Base-by-base conservation (phyloP, 2,329 filamentous ascomycete genomes). In the Ophiobolus disseminans region DNA sequence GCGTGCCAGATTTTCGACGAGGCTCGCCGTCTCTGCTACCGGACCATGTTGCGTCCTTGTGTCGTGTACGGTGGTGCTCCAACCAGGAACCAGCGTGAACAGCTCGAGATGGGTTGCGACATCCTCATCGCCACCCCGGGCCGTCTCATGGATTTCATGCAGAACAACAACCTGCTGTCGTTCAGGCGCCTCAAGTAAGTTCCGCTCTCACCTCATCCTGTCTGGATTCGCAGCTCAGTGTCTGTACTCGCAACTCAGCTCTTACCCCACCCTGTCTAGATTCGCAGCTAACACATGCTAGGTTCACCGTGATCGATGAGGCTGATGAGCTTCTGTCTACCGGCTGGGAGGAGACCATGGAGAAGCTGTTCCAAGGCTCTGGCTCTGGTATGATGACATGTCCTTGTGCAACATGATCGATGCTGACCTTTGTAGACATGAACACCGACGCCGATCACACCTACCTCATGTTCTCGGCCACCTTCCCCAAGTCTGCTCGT, bases 1-100 rank as follows among this genome's bases (percentile, higher is more conserved):
- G 91, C 91, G 0, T 88, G 91, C 2, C 94, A 99, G 69, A 96
- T 97, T 60, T 97, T 96, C 75, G 91, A 96, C 55, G 93, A 97
- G 70, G 87, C 90, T 20, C 88, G 94, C 54, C 91, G 93, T 62
- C 85, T 97, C 39, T 97, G 91, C 70, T 99, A 99, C 65, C 87
- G 94, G 1, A 91, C 90, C 3, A 96, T 96, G 90, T 81, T 99
- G 48, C 91, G 94, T 31, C 93, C 94, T 19, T 91, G 89, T 60
- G 91, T 96, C 34, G 80, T 88, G 22, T 99, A 97, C 60, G 94
- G 94, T 40, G 94, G 94, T 55, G 86, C 86, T 5, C 89, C 90
- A 0, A 66, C 85, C n/a, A 72, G 74, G 2, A 82, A 87, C 10
- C 91, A 97, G 73, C 78, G 86, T 4, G 76, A 81, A 5, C 87